Base-by-base conservation (phyloP, 106 monocot species). In the Dendrobium chrysotoxum region DNA sequence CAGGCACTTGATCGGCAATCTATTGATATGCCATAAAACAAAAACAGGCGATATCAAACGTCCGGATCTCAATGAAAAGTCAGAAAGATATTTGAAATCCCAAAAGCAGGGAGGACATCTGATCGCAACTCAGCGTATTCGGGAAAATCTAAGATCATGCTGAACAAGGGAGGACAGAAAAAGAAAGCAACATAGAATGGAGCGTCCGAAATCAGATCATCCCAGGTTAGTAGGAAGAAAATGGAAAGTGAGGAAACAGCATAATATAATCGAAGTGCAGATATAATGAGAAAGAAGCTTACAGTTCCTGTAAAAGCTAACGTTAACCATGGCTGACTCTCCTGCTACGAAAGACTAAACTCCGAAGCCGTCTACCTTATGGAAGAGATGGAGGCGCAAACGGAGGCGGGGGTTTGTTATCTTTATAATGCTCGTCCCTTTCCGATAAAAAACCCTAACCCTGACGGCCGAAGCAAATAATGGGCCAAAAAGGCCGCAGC, bases 271-370 rank as follows among this genome's bases (percentile, higher is more conserved):
- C 9, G 20, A 6, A 46, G 23, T 40, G 47, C 10, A 7, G 41
- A 50, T 17, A 13, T 23, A 39, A 21, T 38, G 50, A n/a, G 3
- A 30, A 44, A 16, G 9, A 35, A 10, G 15, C 84, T 87, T 89
- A 93, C 90, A 91, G 85, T 93, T 93, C 23, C 93, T 79, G 55
- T 93, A 93, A 73, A 89, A 90, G 65, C 25, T 80, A 20, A 93
- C 90, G 88, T 91, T 85, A 41, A 93, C 93, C 93, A 93, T 93
- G n/a, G 82, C 85, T 65, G 41, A 1, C 23, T 21, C 53, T 53
- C 53, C 61, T 57, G 28, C 68, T 61, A 7, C 0, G 15, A 50
- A 50, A 26, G 44, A 21, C 45, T 12, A 41, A 44, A 44, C 42
- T 75, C 10, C 44, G 11, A 26, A 75, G 75, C 50, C 16, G 16